phyloP scores from a whole-genome alignment of 108 stramenopile genomes.

The Pseudonitzschia multiseries region DNA sequence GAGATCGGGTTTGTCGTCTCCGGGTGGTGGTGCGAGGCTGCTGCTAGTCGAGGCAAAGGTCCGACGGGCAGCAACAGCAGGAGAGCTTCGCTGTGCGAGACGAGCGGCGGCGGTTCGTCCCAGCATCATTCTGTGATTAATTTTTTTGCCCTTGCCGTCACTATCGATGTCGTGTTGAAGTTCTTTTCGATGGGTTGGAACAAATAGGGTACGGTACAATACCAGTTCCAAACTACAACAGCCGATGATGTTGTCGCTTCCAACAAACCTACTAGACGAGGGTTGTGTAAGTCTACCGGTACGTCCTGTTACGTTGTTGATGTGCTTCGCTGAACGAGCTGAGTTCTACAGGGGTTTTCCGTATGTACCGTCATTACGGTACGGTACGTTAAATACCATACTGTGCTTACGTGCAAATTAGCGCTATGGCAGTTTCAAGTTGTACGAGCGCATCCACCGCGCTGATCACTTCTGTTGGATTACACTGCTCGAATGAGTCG shows the following conservation, averaged over 20 bases:
- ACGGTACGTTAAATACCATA: too few relatives aligned
- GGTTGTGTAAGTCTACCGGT: too few relatives aligned
- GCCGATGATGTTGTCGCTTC: not conserved
- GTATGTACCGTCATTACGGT: too few relatives aligned
- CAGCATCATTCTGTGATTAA: not conserved
- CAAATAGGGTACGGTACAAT: not conserved
- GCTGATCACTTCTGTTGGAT: too few relatives aligned
- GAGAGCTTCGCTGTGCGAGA: constrained; percentile 7
- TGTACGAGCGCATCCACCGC: too few relatives aligned
- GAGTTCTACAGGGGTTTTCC: not conserved
- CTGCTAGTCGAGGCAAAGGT: not conserved
- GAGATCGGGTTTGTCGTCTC: constrained; percentile 29
- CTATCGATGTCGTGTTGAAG: not conserved
- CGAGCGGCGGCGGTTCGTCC: constrained; percentile 21
- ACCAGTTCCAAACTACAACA: not conserved
- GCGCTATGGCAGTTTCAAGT: too few relatives aligned
- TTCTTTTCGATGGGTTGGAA: not conserved
- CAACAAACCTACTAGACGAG: not conserved
- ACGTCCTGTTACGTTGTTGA: not conserved
- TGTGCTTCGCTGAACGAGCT: not conserved
- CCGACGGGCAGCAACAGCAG: not conserved
- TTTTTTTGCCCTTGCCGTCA: not conserved
- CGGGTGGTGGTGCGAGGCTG: not conserved
- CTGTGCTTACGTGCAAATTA: too few relatives aligned
- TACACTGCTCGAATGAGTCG: too few relatives aligned